Base-by-base conservation (phyloP, 805 yeast genomes). In the Barnettozyma wickerhamii region DNA sequence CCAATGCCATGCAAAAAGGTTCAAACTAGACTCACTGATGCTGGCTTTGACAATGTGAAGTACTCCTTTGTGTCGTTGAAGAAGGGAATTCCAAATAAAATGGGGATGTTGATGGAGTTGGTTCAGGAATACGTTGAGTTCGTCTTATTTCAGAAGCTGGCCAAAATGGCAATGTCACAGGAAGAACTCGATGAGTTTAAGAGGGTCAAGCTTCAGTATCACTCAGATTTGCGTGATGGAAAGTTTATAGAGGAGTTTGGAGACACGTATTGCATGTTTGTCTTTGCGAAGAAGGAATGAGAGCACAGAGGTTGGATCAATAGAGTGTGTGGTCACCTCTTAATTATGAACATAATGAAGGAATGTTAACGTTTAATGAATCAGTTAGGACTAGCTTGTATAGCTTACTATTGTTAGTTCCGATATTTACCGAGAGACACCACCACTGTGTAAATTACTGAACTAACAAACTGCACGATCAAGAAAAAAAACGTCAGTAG, bases 31-130 rank as follows among this genome's bases (percentile, higher is more conserved):
- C 20, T 55, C 18, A 40, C 14, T 17, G 49, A 52, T 12, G 51
- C 58, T 12, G 59, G 59, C 3, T 56, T 52, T 37, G 28, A 33
- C 3, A 33, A 41, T 5, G 38, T 51, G 4, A 47, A 41, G 33
- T 55, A 56, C 30, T 35, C 56, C 1, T 43, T 55, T 4, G 15
- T 56, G 0, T 42, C 56, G 4, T 19, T 55, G 19, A 47, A 46
- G 23, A 53, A 43, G 30, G 59, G 59, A 2, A 10, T 48, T 1
- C 46, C 55, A 1, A 46, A 33, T 14, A 45, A 45, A 14, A n/a
- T 56, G 35, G 61, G 61, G 2, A 38, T 37, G 19, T 9, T 50
- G 35, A 53, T 52, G 53, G 59, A 53, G 28, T 43, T 55, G 10
- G 12, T 52, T 1, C 40, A 38, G 17, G 38, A 47, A 10, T 56